Evolutionary conservation across 2,329 filamentous ascomycete genomes (phyloP), one percentile per base, ranked within the genome.

Genomic region (Hymenoscyphus linearis): DNA sequence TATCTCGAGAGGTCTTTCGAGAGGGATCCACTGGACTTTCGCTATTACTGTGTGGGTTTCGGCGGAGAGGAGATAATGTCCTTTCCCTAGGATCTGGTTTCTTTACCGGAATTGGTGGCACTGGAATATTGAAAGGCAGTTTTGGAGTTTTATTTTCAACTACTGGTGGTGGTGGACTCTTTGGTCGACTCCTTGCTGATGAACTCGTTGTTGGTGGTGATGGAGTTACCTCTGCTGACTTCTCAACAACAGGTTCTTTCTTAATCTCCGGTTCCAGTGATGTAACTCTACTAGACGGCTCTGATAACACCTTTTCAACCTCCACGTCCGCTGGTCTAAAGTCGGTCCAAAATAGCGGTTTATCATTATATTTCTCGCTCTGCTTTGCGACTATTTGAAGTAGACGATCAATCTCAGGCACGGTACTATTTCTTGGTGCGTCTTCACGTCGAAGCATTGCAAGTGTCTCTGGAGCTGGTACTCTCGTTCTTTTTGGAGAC

Each of bases 311-410:
- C 12, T 4, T 54, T 37, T 62, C 55, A 35, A 62, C 25, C 14
- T 60, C 56, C 12, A 31, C 31, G n/a, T 61, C 54, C 13, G 55
- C 12, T 50, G 60, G n/a, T 26, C 55, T 59, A 18, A 61, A 62
- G 50, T 63, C 61, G 31, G 22, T 58, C 61, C 52, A 63, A 18
- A 65, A 63, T 4, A 62, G 35, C 9, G 61, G 60, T 44, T 59
- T 60, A 25, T 62, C 57, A 44, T 35, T 53, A 40, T 57, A 54
- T 6, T 36, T 27, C 18, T 61, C 52, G 25, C 59, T 63, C 16
- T 60, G 53, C 59, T 60, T 52, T 14, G 56, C 54, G 22, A 62
- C 58, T 1, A 55, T 36, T n/a, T 60, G 57, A 25, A 64, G 35
- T 5, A 63, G 12, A 2, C 14, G 56, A 25, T 65, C 60, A 31